phyloP scores from a whole-genome alignment of 176 grass and related monocot genomes.

The Avena sativa region DNA sequence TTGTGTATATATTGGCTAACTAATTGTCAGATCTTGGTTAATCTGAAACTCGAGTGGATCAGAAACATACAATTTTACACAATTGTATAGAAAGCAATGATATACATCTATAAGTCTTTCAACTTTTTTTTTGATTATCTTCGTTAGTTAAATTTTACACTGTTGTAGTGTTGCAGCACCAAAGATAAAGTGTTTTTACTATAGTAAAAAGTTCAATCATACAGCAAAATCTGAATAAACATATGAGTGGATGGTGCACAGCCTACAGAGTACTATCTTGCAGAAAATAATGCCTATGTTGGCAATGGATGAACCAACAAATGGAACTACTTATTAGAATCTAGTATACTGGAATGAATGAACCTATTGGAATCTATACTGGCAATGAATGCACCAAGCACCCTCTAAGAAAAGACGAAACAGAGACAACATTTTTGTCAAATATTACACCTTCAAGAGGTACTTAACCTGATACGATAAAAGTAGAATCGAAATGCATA shows the following conservation, averaged over 20 bases:
- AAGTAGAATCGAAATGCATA: neutral
- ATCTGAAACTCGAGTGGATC: neutral
- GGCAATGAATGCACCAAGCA: neutral
- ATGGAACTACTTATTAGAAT: neutral
- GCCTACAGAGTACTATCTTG: neutral
- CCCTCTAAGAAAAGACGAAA: no score
- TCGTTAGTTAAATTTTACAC: neutral
- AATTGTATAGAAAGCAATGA: neutral
- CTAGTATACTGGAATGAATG: no score
- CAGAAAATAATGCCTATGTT: neutral
- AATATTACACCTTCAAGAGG: neutral
- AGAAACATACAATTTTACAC: neutral
- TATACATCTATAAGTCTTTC: neutral
- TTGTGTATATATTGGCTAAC: neutral
- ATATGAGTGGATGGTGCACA: neutral
- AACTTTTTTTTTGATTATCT: neutral
- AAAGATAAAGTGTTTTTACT: neutral
- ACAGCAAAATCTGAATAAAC: neutral
- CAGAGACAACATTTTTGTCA: no score
- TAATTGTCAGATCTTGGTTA: neutral
- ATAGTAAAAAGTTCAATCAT: neutral
- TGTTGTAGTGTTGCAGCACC: neutral
- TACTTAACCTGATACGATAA: neutral
- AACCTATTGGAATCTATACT: neutral
- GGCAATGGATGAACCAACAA: neutral